phyloP scores from a whole-genome alignment of 1,284 basidiomycete species.

The Ganoderma boninense region DNA sequence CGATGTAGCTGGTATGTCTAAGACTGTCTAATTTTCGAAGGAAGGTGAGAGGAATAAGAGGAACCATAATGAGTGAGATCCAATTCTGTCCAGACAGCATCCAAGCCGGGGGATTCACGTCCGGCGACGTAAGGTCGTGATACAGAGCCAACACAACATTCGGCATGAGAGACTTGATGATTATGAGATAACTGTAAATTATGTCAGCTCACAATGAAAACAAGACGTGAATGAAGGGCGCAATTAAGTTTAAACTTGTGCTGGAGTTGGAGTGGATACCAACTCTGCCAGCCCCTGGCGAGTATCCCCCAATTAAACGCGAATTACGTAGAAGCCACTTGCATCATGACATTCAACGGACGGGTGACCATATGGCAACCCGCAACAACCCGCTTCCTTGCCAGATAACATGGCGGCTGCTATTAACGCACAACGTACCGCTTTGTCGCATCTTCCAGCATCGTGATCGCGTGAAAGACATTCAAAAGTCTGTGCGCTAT shows the following conservation, averaged over 20 bases:
- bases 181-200: slow-evolving; percentile 81
- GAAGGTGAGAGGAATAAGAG: slow-evolving; percentile 90
- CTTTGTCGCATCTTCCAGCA: neutral
- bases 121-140: slow-evolving; percentile 74
- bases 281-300: neutral
- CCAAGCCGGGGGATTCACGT: slow-evolving; percentile 75
- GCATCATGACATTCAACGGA: neutral
- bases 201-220: neutral
- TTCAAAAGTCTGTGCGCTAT: neutral
- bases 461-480: neutral
- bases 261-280: neutral
- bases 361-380: neutral
- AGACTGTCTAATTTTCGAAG: slow-evolving; percentile 85
- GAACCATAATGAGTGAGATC: slow-evolving; percentile 84
- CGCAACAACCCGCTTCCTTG: neutral
- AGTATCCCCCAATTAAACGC: neutral
- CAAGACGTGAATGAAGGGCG: neutral
- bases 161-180: slow-evolving; percentile 94
- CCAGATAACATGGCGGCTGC: neutral
- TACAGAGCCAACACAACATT: slow-evolving; percentile 90
- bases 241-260: neutral
- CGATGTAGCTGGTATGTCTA: slow-evolving; percentile 86
- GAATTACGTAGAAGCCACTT: neutral
- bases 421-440: neutral
- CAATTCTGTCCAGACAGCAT: slow-evolving; percentile 83